Base-by-base conservation (phyloP, 2,329 filamentous ascomycete genomes). In the Penicillium psychrosexuale region DNA sequence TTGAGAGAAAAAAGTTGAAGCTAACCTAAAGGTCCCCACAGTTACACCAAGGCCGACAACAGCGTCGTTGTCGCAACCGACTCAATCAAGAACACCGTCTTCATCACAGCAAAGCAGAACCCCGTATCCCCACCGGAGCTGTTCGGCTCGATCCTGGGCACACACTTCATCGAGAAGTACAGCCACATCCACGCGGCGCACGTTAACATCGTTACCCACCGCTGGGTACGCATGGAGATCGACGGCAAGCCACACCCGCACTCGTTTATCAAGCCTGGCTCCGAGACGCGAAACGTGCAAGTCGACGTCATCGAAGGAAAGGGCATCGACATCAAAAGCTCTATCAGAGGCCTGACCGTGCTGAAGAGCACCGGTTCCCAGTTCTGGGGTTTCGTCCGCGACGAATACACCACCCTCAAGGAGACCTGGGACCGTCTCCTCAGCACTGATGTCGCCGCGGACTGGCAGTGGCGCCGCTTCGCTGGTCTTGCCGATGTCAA, bases 81-180 rank as follows among this genome's bases (percentile, higher is more conserved):
- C 77, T 93, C 91, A 27, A 96, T 97, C 79, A 99, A 99, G 81
- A 96, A 99, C 78, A 97, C 89, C 66, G 87, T 90, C 71, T 96
- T 94, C 80, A 91, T 99, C 77, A 88, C 90, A 70, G 93, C 94
- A 69, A 97, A 96, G 79, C 88, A 95, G 77, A 82, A 95, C 78
- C 90, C 92, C 33, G 89, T 99, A 66, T 91, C 87, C 65, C 92
- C 94, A 15, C 93, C 94, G 0, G 94, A 99, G 80, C 85, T 96
- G 60, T 99, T 90, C 73, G 93, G 89, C 63, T 84, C 87, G 67
- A 88, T 89, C 65, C 80, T 99, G 50, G 91, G 89, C 65, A 82
- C 85, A 63, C 94, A 99, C 80, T 97, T 97, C 78, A 77, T 97
- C 70, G 82, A 89, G 66, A 90, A 81, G 59, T 99, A 99, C 80